These are phyloP conservation scores for Trichoderma cornu-damae DNA, from an alignment of 2,329 filamentous ascomycete species.

Conservation along the genomic window DNA sequence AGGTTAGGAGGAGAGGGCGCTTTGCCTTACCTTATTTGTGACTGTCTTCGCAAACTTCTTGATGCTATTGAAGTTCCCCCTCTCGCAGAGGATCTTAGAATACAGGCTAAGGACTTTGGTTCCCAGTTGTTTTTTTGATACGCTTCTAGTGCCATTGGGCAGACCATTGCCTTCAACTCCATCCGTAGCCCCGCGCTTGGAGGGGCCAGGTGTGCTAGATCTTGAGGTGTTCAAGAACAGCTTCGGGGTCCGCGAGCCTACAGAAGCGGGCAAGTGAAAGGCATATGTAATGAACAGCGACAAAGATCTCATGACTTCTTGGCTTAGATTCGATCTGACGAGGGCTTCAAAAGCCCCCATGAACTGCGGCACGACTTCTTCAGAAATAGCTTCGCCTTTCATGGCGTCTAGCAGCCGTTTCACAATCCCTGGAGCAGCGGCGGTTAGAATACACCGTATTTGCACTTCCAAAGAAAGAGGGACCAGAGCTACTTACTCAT, in stretches of 20 bases:
- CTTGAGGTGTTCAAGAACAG: conserved; percentile 35
- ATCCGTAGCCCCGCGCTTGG: conserved; percentile 38
- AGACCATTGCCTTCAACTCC: conserved; percentile 28
- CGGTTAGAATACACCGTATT: background rate
- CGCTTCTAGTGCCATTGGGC: conserved; percentile 31
- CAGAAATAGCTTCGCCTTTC: conserved; percentile 73
- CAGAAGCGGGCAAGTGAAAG: conserved; percentile 57
- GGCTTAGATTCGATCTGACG: conserved; percentile 72
- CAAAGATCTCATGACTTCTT: conserved; percentile 78
- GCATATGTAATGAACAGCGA: conserved; percentile 92
- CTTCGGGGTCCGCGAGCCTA: conserved; percentile 49
- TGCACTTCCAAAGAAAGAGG: background rate
- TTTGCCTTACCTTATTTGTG: conserved; percentile 71
- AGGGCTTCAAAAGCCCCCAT: conserved; percentile 74
- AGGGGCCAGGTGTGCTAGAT: conserved; percentile 38
- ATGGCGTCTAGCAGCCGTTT: conserved; percentile 86
- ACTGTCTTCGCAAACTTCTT: conserved; percentile 90
- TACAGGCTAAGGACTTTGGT: conserved; percentile 72
- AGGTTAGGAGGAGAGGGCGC: too few relatives aligned
- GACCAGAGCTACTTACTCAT: conserved; percentile 64
- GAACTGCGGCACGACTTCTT: conserved; percentile 69
- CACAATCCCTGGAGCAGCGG: conserved; percentile 62
- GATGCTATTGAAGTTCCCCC: conserved; percentile 62
- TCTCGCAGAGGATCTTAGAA: conserved; percentile 69
- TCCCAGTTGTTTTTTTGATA: conserved; percentile 67